Evolutionary conservation across 352 stramenopile genomes (phyloP).

Genomic region (Globisporangium middletonii): DNA sequence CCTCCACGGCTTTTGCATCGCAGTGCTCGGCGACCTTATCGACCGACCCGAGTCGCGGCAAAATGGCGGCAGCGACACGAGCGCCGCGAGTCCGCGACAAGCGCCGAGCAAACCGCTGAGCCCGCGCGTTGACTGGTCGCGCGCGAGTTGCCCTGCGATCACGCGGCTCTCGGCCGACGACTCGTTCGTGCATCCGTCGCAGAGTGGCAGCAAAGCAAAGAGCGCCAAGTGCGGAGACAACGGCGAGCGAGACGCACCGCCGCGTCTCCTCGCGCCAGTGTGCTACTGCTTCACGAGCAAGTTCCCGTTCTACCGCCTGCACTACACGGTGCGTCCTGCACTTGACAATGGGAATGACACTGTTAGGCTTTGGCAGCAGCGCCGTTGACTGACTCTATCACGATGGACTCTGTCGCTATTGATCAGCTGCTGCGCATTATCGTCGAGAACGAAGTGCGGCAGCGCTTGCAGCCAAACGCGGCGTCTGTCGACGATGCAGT

Average conservation of each 20-base stretch:
- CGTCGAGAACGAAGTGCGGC: conserved; percentile 58
- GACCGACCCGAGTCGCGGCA: conserved; percentile 3
- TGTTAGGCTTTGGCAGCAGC: not conserved
- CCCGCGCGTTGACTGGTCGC: conserved; percentile 19
- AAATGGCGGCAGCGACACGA: not conserved
- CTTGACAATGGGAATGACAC: not conserved
- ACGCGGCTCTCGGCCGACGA: conserved; percentile 6
- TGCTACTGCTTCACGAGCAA: conserved; percentile 87
- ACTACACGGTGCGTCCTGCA: conserved; percentile 48
- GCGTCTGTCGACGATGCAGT: conserved; percentile 13
- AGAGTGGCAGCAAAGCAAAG: conserved; percentile 2
- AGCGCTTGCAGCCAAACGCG: conserved; percentile 8
- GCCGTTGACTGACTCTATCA: not conserved
- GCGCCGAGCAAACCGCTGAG: conserved; percentile 14
- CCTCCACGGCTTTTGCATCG: conserved; percentile 73
- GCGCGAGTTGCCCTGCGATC: conserved; percentile 24
- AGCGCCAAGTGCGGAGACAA: not conserved
- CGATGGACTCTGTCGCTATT: not conserved
- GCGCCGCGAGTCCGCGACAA: not conserved
- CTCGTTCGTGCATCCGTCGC: conserved; percentile 9
- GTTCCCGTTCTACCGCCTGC: conserved; percentile 82
- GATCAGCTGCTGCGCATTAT: conserved; percentile 56
- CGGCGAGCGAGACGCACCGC: not conserved
- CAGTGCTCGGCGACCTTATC: conserved; percentile 50
- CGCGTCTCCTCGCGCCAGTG: conserved; percentile 36